Conservation (phyloP, 108 stramenopile genomes). For the Cyclostephanos invisitatus region DNA sequence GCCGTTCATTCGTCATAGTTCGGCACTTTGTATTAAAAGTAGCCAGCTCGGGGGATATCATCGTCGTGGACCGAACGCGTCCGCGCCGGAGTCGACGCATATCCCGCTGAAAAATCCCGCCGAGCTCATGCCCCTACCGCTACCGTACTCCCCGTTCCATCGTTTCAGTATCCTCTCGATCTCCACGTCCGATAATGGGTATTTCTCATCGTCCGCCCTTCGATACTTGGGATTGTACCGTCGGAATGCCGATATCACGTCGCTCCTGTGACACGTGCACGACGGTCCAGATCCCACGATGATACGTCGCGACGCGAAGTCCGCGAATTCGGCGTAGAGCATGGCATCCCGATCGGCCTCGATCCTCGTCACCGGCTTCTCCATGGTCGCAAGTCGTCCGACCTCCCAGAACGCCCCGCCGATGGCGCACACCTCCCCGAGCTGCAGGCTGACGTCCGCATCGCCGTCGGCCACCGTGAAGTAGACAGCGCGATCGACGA, state of each 20-base stretch:
- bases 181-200: conserved; percentile 74
- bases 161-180: conserved; percentile 69
- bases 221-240: conserved; percentile 86
- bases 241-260: conserved; percentile 79
- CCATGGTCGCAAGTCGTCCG: conserved; percentile 68
- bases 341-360: conserved; percentile 61
- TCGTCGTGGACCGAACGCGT: conserved; percentile 3
- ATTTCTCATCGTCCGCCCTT: conserved; percentile 56
- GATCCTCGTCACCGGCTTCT: conserved; percentile 62
- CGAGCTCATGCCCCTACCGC: conserved; percentile 64
- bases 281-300: conserved; percentile 29
- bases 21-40: too few relatives aligned
- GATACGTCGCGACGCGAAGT: conserved; percentile 71
- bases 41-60: too few relatives aligned
- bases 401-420: conserved; percentile 74
- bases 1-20: too few relatives aligned
- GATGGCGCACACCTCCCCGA: conserved; percentile 77
- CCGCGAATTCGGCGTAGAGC: conserved; percentile 70
- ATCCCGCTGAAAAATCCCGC: conserved; percentile 80
- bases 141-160: conserved; percentile 67
- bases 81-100: conserved; percentile 60
- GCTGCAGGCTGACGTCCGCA: conserved; percentile 54
- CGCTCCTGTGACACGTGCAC: conserved; percentile 69
- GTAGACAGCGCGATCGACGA: conserved; percentile 53
- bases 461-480: conserved; percentile 71